Conservation (phyloP, 805 yeast genomes). For the Saturnispora mendoncae region DNA sequence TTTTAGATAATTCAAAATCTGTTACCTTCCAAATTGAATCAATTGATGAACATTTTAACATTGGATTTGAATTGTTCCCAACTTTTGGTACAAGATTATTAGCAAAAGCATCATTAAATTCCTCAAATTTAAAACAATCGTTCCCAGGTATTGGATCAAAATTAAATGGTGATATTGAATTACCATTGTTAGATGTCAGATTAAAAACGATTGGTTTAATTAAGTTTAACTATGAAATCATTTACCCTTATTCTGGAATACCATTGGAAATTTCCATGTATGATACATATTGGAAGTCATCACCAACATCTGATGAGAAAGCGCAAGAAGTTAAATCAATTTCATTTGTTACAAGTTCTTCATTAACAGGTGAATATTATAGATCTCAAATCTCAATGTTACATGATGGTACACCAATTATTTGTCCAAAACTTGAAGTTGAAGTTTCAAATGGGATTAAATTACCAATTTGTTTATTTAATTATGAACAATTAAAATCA, state of each 20-base stretch:
- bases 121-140: constrained; percentile 37
- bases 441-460: constrained; percentile 37
- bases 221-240: constrained; percentile 67
- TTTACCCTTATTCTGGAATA: constrained; percentile 78
- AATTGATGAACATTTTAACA: constrained; percentile 55
- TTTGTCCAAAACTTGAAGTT: constrained; percentile 60
- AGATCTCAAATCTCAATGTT: constrained; percentile 62
- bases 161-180: constrained; percentile 32
- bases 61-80: constrained; percentile 88
- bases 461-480: constrained; percentile 53
- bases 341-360: constrained; percentile 84
- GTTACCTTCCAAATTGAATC: constrained; percentile 78
- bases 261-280: constrained; percentile 85
- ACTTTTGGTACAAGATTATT: constrained; percentile 88
- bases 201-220: constrained; percentile 76
- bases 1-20: constrained; percentile 53
- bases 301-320: constrained; percentile 36
- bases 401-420: constrained; percentile 79
- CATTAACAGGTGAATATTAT: constrained; percentile 73
- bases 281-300: constrained; percentile 95
- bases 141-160: constrained; percentile 33
- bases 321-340: constrained; percentile 27
- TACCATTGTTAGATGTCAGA: constrained; percentile 78
- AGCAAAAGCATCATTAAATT: constrained; percentile 78
- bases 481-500: constrained; percentile 33